Evolutionary conservation across 164 flowering plant species (phyloP).

Genomic region (Litsea cubeba): DNA sequence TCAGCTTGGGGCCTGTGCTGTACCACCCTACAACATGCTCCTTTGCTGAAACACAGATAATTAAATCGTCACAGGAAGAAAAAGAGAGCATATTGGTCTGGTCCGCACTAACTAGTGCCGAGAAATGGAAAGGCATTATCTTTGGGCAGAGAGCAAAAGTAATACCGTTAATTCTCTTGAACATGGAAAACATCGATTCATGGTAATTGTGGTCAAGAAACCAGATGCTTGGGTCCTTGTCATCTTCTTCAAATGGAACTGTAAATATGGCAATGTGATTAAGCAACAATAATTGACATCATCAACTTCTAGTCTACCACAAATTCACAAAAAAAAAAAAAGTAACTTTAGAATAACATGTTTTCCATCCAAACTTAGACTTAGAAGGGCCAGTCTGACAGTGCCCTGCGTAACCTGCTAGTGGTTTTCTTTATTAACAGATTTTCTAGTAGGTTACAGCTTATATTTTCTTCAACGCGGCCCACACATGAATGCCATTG

Average conservation of each 20-base stretch:
- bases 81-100: not conserved
- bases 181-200: constrained; percentile 97
- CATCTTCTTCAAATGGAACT: constrained; percentile 99
- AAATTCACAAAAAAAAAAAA: no score
- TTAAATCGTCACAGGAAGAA: not conserved
- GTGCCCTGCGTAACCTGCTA: no score
- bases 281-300: not conserved
- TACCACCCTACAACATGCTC: constrained; percentile 99
- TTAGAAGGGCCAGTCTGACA: no score
- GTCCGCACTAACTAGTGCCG: not conserved
- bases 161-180: constrained; percentile 94
- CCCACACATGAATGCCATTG: no score
- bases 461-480: no score
- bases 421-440: no score
- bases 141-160: not conserved
- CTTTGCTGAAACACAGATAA: constrained; percentile 63
- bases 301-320: no score
- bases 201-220: constrained; percentile 98
- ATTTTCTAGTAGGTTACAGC: no score
- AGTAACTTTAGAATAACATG: no score
- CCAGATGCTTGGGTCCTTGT: constrained; percentile 91
- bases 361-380: no score
- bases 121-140: not conserved
- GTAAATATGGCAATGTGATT: constrained; percentile 14
- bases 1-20: constrained; percentile 91